Percentiles rank a stretch among this genome's conserved stretches.
These are phyloP conservation scores for Penicillium antarcticum DNA, from an alignment of 495 filamentous ascomycete genomes.

Conservation along the genomic window DNA sequence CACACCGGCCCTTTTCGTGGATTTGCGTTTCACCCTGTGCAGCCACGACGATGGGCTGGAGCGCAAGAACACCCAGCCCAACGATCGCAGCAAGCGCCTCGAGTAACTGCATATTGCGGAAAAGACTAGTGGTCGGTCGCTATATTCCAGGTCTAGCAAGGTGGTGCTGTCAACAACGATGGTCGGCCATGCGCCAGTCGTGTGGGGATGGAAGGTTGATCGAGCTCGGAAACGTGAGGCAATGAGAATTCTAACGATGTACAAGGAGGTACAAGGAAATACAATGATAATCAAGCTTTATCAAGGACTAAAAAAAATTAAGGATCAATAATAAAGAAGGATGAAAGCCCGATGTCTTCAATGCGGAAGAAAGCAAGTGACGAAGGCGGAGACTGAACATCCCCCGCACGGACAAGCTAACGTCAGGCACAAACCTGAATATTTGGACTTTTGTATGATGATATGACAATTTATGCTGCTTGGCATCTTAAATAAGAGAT, in stretches of 20 bases:
- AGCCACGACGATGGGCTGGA: slow-evolving; percentile 24
- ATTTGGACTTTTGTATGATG: not conserved
- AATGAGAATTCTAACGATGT: not conserved
- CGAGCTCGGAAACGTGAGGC: slow-evolving; percentile 1
- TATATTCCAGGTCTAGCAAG: not conserved
- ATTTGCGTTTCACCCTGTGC: slow-evolving; percentile 52
- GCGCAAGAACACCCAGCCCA: slow-evolving; percentile 28
- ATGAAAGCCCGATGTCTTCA: not conserved
- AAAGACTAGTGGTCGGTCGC: not conserved
- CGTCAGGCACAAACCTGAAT: slow-evolving; percentile 10
- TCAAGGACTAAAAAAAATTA: not conserved
- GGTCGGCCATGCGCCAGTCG: slow-evolving; percentile 8
- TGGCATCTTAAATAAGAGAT: too few relatives aligned
- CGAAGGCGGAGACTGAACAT: slow-evolving; percentile 20
- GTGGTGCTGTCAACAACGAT: slow-evolving; percentile 1
- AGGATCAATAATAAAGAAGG: not conserved
- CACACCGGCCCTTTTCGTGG: slow-evolving; percentile 88
- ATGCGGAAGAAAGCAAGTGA: slow-evolving; percentile 6
- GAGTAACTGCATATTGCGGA: slow-evolving; percentile 33
- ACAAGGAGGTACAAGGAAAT: not conserved
- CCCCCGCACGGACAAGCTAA: slow-evolving; percentile 16
- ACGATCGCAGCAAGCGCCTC: slow-evolving; percentile 25
- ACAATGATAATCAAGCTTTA: not conserved
- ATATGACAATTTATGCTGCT: not conserved
- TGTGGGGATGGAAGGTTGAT: slow-evolving; percentile 3